A percentile compares a stretch with the other conserved stretches of the same genome.
Evolutionary conservation across 495 filamentous ascomycete species (phyloP).

Genomic region (Talaromyces liani): DNA sequence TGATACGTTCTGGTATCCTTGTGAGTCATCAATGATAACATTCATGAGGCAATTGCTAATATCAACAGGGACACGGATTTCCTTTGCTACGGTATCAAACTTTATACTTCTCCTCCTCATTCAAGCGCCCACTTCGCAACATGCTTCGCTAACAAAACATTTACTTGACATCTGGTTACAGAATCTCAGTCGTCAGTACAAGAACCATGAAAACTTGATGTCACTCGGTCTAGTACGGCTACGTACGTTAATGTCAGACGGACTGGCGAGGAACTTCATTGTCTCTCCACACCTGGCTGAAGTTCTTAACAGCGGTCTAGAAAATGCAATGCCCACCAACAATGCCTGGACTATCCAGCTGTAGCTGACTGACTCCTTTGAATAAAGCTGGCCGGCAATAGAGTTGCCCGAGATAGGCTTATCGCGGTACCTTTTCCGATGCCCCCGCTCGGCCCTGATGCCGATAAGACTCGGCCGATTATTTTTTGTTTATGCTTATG

Average conservation of each 20-base stretch:
- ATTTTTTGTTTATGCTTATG: too few relatives aligned
- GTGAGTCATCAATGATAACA: conserved; percentile 17
- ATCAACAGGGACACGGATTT: conserved; percentile 29
- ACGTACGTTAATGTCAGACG: neutral
- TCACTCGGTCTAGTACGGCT: conserved; percentile 25
- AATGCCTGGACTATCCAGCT: too few relatives aligned
- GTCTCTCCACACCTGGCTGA: neutral
- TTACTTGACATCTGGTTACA: conserved; percentile 28
- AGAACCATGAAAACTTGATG: conserved; percentile 20
- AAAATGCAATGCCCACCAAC: neutral
- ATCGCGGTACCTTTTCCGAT: neutral
- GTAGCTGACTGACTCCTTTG: too few relatives aligned
- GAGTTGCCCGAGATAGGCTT: neutral
- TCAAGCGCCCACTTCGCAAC: conserved; percentile 25
- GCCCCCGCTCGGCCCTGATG: neutral
- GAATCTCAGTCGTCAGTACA: conserved; percentile 23
- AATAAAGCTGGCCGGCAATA: neutral
- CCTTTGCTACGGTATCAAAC: conserved; percentile 31
- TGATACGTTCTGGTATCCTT: conserved; percentile 30
- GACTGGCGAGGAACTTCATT: neutral
- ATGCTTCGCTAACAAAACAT: conserved; percentile 22
- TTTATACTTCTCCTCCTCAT: conserved; percentile 28
- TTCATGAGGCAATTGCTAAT: too few relatives aligned
- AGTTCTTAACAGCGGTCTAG: neutral
- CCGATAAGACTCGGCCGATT: neutral